A percentile compares a stretch with the other conserved stretches of the same genome.
Conservation (phyloP, 345 rosid genomes). For the Sisymbrium altissimum region DNA sequence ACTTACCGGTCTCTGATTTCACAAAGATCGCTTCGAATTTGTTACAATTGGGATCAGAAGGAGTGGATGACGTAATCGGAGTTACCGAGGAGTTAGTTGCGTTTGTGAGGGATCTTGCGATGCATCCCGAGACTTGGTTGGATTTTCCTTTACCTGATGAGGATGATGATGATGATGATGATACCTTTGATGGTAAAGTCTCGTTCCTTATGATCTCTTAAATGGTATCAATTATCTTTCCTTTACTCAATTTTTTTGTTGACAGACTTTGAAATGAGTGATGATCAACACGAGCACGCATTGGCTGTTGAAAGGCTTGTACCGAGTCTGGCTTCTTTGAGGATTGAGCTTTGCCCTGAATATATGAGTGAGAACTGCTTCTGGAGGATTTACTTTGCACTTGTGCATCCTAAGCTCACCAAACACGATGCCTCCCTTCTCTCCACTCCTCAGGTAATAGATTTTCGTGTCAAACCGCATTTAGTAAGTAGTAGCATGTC, state of each 20-base stretch:
- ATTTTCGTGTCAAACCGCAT: not conserved
- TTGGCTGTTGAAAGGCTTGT: slow-evolving; percentile 65
- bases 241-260: no score
- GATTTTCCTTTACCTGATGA: slow-evolving; percentile 83
- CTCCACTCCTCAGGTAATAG: slow-evolving; percentile 70
- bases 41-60: slow-evolving; percentile 44
- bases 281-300: slow-evolving; percentile 74
- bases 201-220: no score
- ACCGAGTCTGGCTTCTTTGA: slow-evolving; percentile 67
- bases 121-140: slow-evolving; percentile 89
- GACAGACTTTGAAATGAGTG: slow-evolving; percentile 84
- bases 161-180: slow-evolving; percentile 57
- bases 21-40: slow-evolving; percentile 47
- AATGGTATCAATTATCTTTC: no score
- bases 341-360: slow-evolving; percentile 86
- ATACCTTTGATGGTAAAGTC: slow-evolving; percentile 57
- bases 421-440: slow-evolving; percentile 68
- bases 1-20: slow-evolving; percentile 47
- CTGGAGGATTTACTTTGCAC: slow-evolving; percentile 95
- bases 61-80: slow-evolving; percentile 43
- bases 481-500: not conserved
- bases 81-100: slow-evolving; percentile 71
- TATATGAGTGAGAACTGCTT: slow-evolving; percentile 87
- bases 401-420: slow-evolving; percentile 76
- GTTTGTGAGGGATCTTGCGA: slow-evolving; percentile 64